These are phyloP conservation scores for Lentithecium fluviatile DNA, from an alignment of 495 filamentous ascomycete genomes.

Conservation along the genomic window DNA sequence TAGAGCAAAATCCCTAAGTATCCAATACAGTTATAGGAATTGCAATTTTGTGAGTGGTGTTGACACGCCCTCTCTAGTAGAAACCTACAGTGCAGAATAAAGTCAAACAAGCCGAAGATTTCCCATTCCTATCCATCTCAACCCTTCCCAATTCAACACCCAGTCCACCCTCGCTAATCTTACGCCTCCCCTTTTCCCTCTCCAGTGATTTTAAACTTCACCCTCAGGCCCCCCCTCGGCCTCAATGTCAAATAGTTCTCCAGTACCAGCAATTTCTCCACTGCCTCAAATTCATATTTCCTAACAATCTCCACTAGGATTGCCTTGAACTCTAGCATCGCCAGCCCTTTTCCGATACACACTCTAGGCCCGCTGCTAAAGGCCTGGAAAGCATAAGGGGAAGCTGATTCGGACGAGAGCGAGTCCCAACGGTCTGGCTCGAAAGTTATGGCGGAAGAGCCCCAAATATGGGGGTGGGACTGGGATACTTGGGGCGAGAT, in stretches of 20 bases:
- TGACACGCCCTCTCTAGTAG: too few species aligned
- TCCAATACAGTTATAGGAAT: neutral
- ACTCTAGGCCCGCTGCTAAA: constrained; percentile 48
- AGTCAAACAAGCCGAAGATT: too few species aligned
- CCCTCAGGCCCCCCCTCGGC: constrained; percentile 11
- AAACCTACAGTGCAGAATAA: too few species aligned
- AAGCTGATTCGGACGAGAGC: constrained; percentile 20
- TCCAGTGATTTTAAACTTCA: constrained; percentile 10
- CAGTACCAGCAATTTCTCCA: constrained; percentile 14
- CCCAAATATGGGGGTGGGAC: constrained; percentile 38
- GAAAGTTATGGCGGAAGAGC: constrained; percentile 38
- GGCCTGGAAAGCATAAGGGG: constrained; percentile 41
- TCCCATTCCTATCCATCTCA: neutral
- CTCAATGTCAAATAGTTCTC: constrained; percentile 12
- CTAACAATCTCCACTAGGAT: constrained; percentile 29
- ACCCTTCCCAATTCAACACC: neutral
- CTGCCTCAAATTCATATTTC: constrained; percentile 38
- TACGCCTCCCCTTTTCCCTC: neutral
- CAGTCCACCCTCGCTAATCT: neutral
- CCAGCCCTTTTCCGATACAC: constrained; percentile 62
- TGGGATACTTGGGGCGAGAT: constrained; percentile 48
- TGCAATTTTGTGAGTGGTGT: too few species aligned
- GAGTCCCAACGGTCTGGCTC: constrained; percentile 42
- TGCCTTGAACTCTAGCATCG: constrained; percentile 44
- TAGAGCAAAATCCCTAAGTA: neutral